Conservation (phyloP, 495 filamentous ascomycete species). For the Penicillium daleae region DNA sequence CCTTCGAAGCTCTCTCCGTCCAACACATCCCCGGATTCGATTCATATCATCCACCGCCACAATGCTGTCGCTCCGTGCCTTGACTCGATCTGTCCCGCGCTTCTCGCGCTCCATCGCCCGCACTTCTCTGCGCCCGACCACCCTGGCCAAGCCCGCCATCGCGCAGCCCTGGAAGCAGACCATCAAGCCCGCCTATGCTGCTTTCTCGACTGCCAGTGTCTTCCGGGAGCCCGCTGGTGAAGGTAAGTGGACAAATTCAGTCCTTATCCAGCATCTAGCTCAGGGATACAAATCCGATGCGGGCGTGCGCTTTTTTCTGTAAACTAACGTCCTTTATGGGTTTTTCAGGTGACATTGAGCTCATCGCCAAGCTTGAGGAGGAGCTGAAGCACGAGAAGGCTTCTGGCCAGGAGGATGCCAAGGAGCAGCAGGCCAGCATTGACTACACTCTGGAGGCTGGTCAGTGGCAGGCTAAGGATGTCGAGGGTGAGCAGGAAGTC, state of each 20-base stretch:
- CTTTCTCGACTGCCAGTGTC: conserved; percentile 72
- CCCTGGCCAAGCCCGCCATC: conserved; percentile 48
- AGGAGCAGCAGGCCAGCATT: conserved; percentile 69
- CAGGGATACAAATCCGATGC: background rate
- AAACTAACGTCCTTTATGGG: conserved; percentile 19
- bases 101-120: conserved; percentile 62
- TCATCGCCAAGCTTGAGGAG: conserved; percentile 53
- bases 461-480: conserved; percentile 71
- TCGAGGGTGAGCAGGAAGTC: conserved; percentile 83
- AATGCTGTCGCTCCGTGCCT: conserved; percentile 77
- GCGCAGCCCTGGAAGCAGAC: conserved; percentile 55
- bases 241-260: conserved; percentile 38
- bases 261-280: background rate
- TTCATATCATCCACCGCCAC: conserved; percentile 39
- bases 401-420: conserved; percentile 42
- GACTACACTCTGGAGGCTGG: conserved; percentile 78
- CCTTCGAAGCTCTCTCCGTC: conserved; percentile 25
- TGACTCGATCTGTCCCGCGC: conserved; percentile 74
- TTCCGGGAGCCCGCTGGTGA: conserved; percentile 63
- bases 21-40: conserved; percentile 18
- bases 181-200: conserved; percentile 60
- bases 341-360: conserved; percentile 49
- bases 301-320: background rate
- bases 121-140: conserved; percentile 51
- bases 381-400: conserved; percentile 53